phyloP scores from a whole-genome alignment of 352 stramenopile species.

The Aphanomyces stellatus region DNA sequence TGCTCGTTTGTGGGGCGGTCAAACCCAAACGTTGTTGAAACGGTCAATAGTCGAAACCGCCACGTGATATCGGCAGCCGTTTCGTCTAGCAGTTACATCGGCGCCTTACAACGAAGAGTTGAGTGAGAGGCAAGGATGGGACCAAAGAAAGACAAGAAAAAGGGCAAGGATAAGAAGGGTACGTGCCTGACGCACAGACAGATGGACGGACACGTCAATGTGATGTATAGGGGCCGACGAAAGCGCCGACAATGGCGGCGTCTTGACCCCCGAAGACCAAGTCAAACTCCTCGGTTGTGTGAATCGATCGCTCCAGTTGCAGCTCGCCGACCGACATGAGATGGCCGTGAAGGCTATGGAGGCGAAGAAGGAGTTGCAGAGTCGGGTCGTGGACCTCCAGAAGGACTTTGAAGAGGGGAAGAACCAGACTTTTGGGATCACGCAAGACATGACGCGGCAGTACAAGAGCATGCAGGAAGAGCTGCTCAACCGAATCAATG shows the following conservation, averaged over 20 bases:
- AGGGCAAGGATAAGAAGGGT: conserved; percentile 19
- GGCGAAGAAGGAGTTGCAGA: conserved; percentile 82
- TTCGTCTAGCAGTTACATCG: not conserved
- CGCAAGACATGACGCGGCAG: conserved; percentile 92
- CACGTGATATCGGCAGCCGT: too few relatives aligned
- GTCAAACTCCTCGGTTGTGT: conserved; percentile 77
- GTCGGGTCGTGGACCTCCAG: conserved; percentile 70
- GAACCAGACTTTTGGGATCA: conserved; percentile 88
- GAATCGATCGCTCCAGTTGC: conserved; percentile 82
- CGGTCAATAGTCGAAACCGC: too few relatives aligned
- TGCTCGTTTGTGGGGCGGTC: too few relatives aligned
- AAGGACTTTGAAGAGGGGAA: conserved; percentile 82
- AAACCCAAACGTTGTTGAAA: too few relatives aligned
- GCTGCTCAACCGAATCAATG: conserved; percentile 78
- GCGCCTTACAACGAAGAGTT: too few relatives aligned
- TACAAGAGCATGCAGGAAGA: conserved; percentile 97
- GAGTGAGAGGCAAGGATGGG: not conserved
- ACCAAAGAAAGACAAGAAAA: conserved; percentile 19
- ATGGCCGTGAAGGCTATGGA: conserved; percentile 78
- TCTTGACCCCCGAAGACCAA: conserved; percentile 72
- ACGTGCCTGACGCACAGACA: too few relatives aligned
- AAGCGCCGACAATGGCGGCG: conserved; percentile 56
- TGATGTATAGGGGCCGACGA: conserved; percentile 33
- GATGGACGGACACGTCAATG: too few relatives aligned
- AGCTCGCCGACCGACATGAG: conserved; percentile 81